Percentiles rank a stretch among this genome's conserved stretches.
These are phyloP conservation scores for Leccinum disarticulatum DNA, from an alignment of 768 basidiomycete species.

Conservation along the genomic window DNA sequence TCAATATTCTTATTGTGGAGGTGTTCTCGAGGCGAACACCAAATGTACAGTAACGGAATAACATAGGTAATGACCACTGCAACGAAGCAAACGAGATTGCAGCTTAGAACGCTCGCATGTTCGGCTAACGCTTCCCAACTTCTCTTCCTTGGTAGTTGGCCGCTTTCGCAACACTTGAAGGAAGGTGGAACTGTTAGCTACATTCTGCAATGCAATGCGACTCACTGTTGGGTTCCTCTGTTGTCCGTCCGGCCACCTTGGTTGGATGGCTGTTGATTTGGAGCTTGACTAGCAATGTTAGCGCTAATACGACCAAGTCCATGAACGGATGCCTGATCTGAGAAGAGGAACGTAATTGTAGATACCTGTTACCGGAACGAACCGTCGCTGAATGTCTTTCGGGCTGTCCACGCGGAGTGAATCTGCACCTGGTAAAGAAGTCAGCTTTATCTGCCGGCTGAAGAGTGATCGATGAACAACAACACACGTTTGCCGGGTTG, in stretches of 20 bases:
- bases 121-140: background rate
- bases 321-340: background rate
- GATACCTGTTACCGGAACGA: conserved; percentile 1
- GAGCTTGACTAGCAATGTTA: background rate
- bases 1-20: background rate
- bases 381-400: rapidly evolving
- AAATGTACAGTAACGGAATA: background rate
- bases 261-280: background rate
- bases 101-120: background rate
- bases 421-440: conserved; percentile 2
- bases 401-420: conserved; percentile 6
- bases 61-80: background rate
- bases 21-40: background rate
- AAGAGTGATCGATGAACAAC: background rate
- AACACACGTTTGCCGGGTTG: background rate
- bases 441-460: background rate
- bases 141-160: background rate
- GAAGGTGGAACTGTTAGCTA: background rate
- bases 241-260: background rate
- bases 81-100: background rate
- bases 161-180: background rate
- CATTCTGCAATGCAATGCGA: background rate
- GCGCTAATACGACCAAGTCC: background rate
- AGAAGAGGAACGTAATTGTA: background rate
- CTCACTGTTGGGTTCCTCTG: background rate